Percentiles rank a stretch among this genome's conserved stretches.
Conservation (phyloP, 176 grass and related monocot genomes). For the Oryza longistaminata region DNA sequence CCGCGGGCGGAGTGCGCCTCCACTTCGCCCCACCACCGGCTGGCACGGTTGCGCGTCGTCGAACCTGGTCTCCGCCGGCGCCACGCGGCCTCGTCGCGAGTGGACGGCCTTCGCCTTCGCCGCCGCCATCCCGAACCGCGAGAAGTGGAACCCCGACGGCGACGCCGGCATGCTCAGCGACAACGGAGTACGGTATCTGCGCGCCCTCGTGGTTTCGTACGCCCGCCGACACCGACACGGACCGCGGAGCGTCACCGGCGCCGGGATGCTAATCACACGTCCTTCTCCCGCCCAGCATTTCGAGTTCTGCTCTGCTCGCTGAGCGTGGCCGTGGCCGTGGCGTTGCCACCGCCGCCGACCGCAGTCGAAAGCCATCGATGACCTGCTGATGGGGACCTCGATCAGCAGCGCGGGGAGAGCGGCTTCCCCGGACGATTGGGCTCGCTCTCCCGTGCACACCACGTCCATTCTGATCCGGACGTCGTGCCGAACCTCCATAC, state of each 20-base stretch:
- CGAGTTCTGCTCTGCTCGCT: conserved; percentile 13
- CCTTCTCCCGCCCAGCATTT: conserved; percentile 11
- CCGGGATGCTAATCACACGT: conserved; percentile 48
- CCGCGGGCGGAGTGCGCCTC: conserved; percentile 6
- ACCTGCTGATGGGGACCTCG: conserved; percentile 31
- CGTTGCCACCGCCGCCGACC: neutral
- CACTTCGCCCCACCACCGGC: neutral
- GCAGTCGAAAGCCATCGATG: conserved; percentile 57
- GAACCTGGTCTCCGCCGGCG: neutral
- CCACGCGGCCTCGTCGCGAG: conserved; percentile 16
- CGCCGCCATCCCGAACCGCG: conserved; percentile 22
- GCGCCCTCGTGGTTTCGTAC: neutral
- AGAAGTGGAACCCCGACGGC: conserved; percentile 63
- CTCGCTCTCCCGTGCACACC: neutral
- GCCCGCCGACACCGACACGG: neutral
- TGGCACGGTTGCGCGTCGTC: neutral
- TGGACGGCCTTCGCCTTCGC: neutral
- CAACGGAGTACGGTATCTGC: conserved; percentile 27
- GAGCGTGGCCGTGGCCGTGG: neutral
- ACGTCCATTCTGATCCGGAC: conserved; percentile 24
- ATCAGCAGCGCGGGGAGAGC: conserved; percentile 41
- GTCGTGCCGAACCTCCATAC: conserved; percentile 38
- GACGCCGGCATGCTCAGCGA: conserved; percentile 65
- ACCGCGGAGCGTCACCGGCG: neutral
- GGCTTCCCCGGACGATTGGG: neutral